These are phyloP conservation scores for Colletotrichum godetiae DNA, from an alignment of 2,329 filamentous ascomycete genomes.

Conservation along the genomic window DNA sequence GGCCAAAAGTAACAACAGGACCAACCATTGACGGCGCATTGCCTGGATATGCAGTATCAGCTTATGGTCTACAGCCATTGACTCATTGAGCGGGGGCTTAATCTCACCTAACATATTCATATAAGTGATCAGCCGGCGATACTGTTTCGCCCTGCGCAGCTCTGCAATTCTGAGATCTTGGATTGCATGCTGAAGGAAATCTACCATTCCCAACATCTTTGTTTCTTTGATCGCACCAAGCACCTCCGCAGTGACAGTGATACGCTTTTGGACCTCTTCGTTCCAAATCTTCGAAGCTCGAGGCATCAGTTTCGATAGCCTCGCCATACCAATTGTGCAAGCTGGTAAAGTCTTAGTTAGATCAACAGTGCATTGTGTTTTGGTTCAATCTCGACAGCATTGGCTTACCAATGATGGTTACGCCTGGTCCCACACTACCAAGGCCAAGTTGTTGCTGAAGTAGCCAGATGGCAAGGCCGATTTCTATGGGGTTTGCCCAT, in stretches of 20 bases:
- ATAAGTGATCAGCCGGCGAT: constrained; percentile 32
- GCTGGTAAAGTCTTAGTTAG: constrained; percentile 16
- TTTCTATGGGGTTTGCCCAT: constrained; percentile 45
- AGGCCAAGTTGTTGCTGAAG: constrained; percentile 45
- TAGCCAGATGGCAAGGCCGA: constrained; percentile 46
- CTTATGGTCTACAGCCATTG: background rate
- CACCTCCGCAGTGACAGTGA: constrained; percentile 43
- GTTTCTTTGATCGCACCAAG: constrained; percentile 44
- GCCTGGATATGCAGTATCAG: constrained; percentile 5
- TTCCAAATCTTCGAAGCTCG: constrained; percentile 43
- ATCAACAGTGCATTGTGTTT: background rate
- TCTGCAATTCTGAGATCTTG: constrained; percentile 36
- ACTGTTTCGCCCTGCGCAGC: constrained; percentile 38
- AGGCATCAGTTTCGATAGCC: constrained; percentile 41
- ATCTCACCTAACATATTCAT: constrained; percentile 27
- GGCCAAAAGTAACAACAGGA: constrained; percentile 38
- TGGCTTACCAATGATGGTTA: constrained; percentile 43
- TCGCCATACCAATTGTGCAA: constrained; percentile 41
- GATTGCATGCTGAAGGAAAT: constrained; percentile 35
- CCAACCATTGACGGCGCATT: constrained; percentile 33
- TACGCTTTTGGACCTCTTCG: constrained; percentile 43
- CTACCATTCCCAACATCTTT: constrained; percentile 45
- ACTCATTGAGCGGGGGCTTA: rapidly evolving
- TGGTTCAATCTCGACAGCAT: rapidly evolving
- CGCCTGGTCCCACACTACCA: constrained; percentile 46